phyloP scores from a whole-genome alignment of 306 rosid genomes.

The Cyamopsis tetragonoloba region DNA sequence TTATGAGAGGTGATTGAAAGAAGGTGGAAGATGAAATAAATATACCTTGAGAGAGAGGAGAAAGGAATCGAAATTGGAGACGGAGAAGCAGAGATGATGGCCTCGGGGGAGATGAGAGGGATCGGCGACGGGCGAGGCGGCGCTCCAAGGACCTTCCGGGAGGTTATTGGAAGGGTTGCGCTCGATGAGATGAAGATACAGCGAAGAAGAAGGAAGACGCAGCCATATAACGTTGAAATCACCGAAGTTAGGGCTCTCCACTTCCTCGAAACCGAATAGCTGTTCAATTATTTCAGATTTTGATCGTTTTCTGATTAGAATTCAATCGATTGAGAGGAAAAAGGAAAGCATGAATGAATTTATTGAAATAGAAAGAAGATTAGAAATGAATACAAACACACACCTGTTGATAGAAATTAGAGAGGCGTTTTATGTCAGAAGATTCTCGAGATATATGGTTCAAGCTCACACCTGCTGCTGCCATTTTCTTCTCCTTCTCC shows the following conservation, averaged over 20 bases:
- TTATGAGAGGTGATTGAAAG: no score
- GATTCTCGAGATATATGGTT: constrained; percentile 77
- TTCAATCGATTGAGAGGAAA: no score
- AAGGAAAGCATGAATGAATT: no score
- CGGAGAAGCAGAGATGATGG: constrained; percentile 84
- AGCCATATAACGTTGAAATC: constrained; percentile 74
- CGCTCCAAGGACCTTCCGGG: constrained; percentile 80
- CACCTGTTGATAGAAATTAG: constrained; percentile 74
- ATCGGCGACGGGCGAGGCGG: constrained; percentile 58
- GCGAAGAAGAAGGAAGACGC: constrained; percentile 40
- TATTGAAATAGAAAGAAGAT: no score
- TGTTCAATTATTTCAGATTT: no score
- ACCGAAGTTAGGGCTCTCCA: constrained; percentile 61
- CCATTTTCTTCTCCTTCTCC: constrained; percentile 24
- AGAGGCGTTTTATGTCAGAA: constrained; percentile 58
- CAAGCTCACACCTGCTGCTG: constrained; percentile 45
- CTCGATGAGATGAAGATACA: constrained; percentile 62
- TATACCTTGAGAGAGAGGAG: constrained; percentile 54
- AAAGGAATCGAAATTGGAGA: constrained; percentile 59
- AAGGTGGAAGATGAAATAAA: no score
- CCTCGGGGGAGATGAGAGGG: constrained; percentile 77
- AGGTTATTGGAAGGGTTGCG: constrained; percentile 58
- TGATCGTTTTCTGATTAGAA: no score
- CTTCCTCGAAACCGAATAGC: constrained; percentile 75
- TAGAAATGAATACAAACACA: no score